Conservation (phyloP, 805 yeast genomes). For the Wickerhamiella bombiphila region DNA sequence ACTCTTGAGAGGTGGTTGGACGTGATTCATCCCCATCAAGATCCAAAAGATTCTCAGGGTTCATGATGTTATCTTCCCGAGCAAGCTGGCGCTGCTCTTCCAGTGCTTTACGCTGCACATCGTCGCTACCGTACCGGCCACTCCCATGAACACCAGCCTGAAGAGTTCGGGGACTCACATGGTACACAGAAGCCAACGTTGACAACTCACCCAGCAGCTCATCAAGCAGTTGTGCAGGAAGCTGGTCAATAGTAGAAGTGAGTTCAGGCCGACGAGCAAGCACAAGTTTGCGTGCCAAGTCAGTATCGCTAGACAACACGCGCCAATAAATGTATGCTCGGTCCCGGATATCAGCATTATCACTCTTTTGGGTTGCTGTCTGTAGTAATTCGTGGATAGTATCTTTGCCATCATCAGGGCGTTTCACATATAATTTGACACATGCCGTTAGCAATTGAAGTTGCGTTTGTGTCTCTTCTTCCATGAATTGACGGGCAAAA, state of each 20-base stretch:
- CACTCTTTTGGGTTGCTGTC: conserved; percentile 57
- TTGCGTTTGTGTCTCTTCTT: conserved; percentile 67
- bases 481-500: conserved; percentile 36
- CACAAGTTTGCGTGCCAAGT: conserved; percentile 51
- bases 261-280: conserved; percentile 55
- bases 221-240: conserved; percentile 53
- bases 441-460: conserved; percentile 60
- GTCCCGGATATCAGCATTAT: conserved; percentile 79
- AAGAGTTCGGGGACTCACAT: conserved; percentile 52
- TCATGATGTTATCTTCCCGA: conserved; percentile 38
- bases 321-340: conserved; percentile 85
- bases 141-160: conserved; percentile 7
- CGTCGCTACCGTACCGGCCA: conserved; percentile 29
- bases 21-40: conserved; percentile 53
- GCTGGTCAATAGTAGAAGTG: conserved; percentile 52
- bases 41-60: conserved; percentile 50
- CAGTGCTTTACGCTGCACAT: conserved; percentile 35
- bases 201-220: conserved; percentile 63
- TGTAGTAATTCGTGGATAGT: conserved; percentile 70
- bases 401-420: conserved; percentile 41
- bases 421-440: conserved; percentile 53
- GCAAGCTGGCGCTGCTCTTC: conserved; percentile 72
- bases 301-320: conserved; percentile 62
- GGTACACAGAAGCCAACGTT: conserved; percentile 78
- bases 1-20: conserved; percentile 6